Evolutionary conservation across 2,329 filamentous ascomycete species (phyloP), one percentile per base, ranked within the genome.

Genomic region (Calonectria pseudoturangicola): DNA sequence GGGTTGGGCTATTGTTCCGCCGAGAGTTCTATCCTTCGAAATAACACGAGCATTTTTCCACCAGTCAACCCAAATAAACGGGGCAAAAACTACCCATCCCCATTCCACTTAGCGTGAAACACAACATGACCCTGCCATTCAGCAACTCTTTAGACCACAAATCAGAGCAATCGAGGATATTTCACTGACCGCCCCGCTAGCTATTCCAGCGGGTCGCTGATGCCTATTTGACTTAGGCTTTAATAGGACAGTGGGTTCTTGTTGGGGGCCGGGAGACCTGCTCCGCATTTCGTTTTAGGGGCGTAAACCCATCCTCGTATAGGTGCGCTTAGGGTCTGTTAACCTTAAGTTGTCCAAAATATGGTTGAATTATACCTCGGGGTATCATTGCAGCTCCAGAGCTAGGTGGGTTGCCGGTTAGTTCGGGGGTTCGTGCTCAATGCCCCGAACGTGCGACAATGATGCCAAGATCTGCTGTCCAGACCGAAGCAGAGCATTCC

Each of bases 241-340:
- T 39, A 16, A 60, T 60, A 12, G 21, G 25, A 41, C 13, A 18
- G 1, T 16, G 54, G n/a, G 16, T 13, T 25, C 54, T 27, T 18
- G 54, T 60, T 60, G 21, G 6, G 54, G 25, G 54, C 33, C 54
- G 33, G 54, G 54, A 60, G 54, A 41, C 21, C 27, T 2, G 21
- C 54, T 60, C 54, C 54, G 54, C 54, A 60, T 39, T 60, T 60
- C 54, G 36, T 60, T 60, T 60, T 36, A 18, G 54, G 54, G 33
- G 18, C 12, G 2, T 15, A 10, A 27, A 41, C 21, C 21, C 33
- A 60, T 33, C 16, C 54, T 60, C 33, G 54, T 60, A 60, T 41
- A 60, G 54, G 54, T 21, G 54, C 54, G 54, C 54, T 60, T 60
- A 41, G 54, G n/a, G 13, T 15, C n/a, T 21, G 8, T 60, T 39